A percentile compares a stretch with the other conserved stretches of the same genome.
phyloP scores from a whole-genome alignment of 2,329 filamentous ascomycete species.

The Aspergillus fructus region DNA sequence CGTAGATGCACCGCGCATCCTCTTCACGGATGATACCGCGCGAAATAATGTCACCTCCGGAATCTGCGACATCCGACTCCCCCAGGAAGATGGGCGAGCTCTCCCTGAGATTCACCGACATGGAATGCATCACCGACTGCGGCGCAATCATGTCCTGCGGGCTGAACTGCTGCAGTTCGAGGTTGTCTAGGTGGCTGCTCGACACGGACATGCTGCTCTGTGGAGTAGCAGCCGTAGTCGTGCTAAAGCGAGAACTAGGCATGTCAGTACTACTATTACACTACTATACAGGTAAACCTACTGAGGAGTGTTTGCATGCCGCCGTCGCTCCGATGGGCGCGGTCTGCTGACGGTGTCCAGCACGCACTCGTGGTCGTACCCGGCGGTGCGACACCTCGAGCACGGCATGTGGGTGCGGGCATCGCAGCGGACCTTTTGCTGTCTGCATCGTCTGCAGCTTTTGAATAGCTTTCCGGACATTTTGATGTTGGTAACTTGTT shows the following conservation, averaged over 20 bases:
- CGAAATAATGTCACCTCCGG: conserved; percentile 29
- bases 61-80: conserved; percentile 27
- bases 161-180: conserved; percentile 34
- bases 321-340: conserved; percentile 25
- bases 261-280: neutral
- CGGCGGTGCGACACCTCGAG: conserved; percentile 32
- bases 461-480: conserved; percentile 35
- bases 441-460: conserved; percentile 36
- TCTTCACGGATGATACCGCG: conserved; percentile 35
- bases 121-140: conserved; percentile 34
- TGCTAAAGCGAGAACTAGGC: conserved; percentile 16
- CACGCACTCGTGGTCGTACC: conserved; percentile 35
- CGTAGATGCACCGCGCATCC: conserved; percentile 34
- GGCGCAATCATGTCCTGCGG: conserved; percentile 39
- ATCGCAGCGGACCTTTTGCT: conserved; percentile 39
- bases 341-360: conserved; percentile 31
- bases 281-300: conserved; percentile 9
- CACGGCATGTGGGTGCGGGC: conserved; percentile 36
- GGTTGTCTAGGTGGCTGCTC: conserved; percentile 24
- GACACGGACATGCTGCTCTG: conserved; percentile 10
- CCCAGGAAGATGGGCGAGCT: conserved; percentile 34
- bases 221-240: conserved; percentile 22
- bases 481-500: conserved; percentile 13
- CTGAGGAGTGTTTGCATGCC: conserved; percentile 24
- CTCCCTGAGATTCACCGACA: conserved; percentile 35